Base-by-base conservation (phyloP, 192 early-diverging fungal genomes). In the Ambispora gerdemannii region DNA sequence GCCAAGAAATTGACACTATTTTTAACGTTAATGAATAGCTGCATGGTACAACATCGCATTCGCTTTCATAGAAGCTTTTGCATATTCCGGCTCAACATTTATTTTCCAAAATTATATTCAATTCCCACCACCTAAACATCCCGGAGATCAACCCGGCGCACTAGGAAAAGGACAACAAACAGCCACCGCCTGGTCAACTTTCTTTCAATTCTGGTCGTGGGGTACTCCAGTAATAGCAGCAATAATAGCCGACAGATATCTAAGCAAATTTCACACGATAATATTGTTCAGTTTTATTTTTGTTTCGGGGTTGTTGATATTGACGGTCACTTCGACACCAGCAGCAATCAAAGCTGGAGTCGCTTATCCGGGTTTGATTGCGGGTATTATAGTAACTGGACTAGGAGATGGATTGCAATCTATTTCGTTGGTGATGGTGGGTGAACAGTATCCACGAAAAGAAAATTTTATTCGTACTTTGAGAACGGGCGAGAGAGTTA, bases 361-460 rank as follows among this genome's bases (percentile, higher is more conserved):
- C 17, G 83, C 87, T 0, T 78, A 86, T 62, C 89, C 89, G 6
- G 87, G 89, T 49, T 71, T 91, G 31, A 49, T 91, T 47, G 79
- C 90, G 50, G 76, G 84, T 51, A 86, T 91, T 76, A 84, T 90
- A 30, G 77, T 88, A 20, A 87, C 90, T 72, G 88, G 87, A 51
- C 61, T 90, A 11, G 91, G 84, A 56, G 91, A 89, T 58, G 89
- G 91, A 34, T 87, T 92, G 77, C 91, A 92, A 72, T 61, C 87
- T 36, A 90, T 88, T 71, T 89, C 91, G 11, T 85, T 86, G 3
- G 86, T 89, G 35, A 80, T 92, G 76, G 86, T 89, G 25, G 91
- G 88, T 43, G 91, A 92, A 64, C 91, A 92, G 75, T 82, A 83
- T 71, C 65, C 64, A 11, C 80, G 75, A 17, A 81, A 76, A 72